phyloP scores from a whole-genome alignment of 306 rosid genomes.

The apple (Malus domestica) region ASM211411v1 NC_041791.1:23825001-23825500 shows the following conservation, averaged over 20 bases:
- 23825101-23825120: neutral
- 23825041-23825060: neutral
- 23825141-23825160: neutral
- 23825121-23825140: neutral
- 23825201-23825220: neutral
- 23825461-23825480: slow-evolving; percentile 11
- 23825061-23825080: neutral
- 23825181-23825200: neutral
- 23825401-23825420: neutral
- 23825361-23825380: too few species aligned
- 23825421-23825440: neutral
- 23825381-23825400: neutral
- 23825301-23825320: neutral
- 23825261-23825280: neutral
- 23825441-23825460: neutral
- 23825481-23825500: slow-evolving; percentile 23
- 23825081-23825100: neutral
- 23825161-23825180: neutral
- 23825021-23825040: neutral
- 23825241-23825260: neutral
- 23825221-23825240: neutral
- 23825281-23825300: neutral
- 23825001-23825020: slow-evolving; percentile 36
- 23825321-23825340: neutral
- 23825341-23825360: too few species aligned